Evolutionary conservation across 495 filamentous ascomycete species (phyloP).

Genomic region (Penicillium argentinense): DNA sequence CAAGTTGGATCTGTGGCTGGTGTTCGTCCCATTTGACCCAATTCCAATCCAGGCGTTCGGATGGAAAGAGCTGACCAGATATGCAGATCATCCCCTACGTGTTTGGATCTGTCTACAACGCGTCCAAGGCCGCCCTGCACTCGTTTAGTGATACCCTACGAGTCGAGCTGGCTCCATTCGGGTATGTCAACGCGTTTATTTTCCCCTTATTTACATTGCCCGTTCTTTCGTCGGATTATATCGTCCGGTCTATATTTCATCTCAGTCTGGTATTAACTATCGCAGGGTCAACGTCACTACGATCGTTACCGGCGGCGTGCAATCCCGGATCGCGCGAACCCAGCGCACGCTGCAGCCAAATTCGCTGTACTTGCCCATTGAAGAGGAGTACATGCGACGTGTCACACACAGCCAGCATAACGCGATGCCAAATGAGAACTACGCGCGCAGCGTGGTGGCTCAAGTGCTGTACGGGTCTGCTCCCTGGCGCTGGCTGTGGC

Average conservation of each 20-base stretch:
- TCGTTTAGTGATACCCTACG: constrained; percentile 60
- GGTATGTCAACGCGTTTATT: constrained; percentile 25
- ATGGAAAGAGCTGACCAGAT: background rate
- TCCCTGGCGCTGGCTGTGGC: constrained; percentile 50
- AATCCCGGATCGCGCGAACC: constrained; percentile 55
- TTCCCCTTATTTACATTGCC: background rate
- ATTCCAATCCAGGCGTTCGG: background rate
- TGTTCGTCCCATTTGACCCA: constrained; percentile 20
- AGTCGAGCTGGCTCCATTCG: constrained; percentile 51
- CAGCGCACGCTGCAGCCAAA: constrained; percentile 46
- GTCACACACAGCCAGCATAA: constrained; percentile 57
- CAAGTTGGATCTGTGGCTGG: constrained; percentile 59
- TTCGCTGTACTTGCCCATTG: constrained; percentile 54
- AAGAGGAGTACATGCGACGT: constrained; percentile 50
- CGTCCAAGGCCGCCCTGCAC: constrained; percentile 64
- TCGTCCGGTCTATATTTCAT: no score
- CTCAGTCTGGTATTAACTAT: background rate
- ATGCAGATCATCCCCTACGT: constrained; percentile 51
- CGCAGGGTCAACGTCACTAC: constrained; percentile 52
- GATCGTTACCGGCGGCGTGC: constrained; percentile 62
- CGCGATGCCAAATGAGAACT: constrained; percentile 50
- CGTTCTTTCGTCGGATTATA: no score
- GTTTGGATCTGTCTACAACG: constrained; percentile 60
- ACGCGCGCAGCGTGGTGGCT: constrained; percentile 57
- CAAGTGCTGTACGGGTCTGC: constrained; percentile 51